A percentile compares a stretch with the other conserved stretches of the same genome.
phyloP scores from a whole-genome alignment of 208 protist genomes.

The Wallacemonas collosoma region DNA sequence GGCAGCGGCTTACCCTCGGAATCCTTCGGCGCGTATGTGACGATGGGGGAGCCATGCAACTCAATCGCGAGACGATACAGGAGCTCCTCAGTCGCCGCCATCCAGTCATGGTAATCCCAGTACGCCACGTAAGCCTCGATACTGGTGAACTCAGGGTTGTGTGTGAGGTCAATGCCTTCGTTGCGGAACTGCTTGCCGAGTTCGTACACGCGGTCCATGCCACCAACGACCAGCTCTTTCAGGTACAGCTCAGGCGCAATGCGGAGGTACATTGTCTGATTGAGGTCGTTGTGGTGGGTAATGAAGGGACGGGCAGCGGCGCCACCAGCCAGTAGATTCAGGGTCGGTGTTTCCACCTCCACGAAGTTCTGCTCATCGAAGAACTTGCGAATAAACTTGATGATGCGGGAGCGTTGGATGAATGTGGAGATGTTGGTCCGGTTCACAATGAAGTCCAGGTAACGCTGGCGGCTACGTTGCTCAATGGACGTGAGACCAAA shows the following conservation, averaged over 20 bases:
- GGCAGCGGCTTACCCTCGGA: constrained; percentile 76
- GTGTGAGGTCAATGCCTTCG: constrained; percentile 97
- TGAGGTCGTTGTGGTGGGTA: constrained; percentile 99
- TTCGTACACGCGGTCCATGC: constrained; percentile 99
- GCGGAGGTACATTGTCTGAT: constrained; percentile 98
- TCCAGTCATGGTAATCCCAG: constrained; percentile 99
- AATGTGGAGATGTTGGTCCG: constrained; percentile 94
- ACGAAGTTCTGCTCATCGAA: constrained; percentile 96
- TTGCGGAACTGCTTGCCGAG: constrained; percentile 99
- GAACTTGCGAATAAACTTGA: constrained; percentile 98
- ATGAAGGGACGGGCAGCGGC: constrained; percentile 99
- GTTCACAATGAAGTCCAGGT: constrained; percentile 99
- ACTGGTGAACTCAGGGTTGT: constrained; percentile 99
- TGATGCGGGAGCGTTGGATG: constrained; percentile 92
- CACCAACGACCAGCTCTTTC: constrained; percentile 99
- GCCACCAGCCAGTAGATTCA: constrained; percentile 99
- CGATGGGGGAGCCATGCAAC: constrained; percentile 92
- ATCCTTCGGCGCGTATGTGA: constrained; percentile 95
- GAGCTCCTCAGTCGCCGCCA: constrained; percentile 98
- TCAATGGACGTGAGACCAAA: constrained; percentile 95
- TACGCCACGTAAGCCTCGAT: constrained; percentile 99
- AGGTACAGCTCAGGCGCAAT: constrained; percentile 99
- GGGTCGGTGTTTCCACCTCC: constrained; percentile 99
- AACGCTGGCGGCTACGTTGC: constrained; percentile 96
- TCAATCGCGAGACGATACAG: constrained; percentile 94